phyloP scores from a whole-genome alignment of 805 yeast species.

The Komagataella populi region DNA sequence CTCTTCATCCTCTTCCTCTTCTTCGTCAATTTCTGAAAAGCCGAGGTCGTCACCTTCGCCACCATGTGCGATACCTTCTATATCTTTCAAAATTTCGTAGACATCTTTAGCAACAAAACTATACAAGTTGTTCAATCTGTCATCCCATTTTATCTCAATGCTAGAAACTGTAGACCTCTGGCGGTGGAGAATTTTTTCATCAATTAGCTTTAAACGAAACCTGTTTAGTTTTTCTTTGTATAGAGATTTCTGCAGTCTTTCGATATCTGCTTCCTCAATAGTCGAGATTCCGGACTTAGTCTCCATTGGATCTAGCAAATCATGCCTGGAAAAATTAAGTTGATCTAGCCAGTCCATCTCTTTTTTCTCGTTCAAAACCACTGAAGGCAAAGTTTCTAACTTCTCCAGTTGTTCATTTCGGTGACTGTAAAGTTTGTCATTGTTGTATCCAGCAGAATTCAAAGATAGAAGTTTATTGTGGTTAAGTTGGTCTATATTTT shows the following conservation, averaged over 20 bases:
- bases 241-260: conserved; percentile 8
- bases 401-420: not conserved
- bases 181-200: conserved; percentile 12
- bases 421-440: not conserved
- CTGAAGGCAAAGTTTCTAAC: conserved; percentile 2
- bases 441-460: conserved; percentile 2
- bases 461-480: conserved; percentile 3
- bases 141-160: conserved; percentile 15
- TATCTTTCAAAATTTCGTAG: conserved; percentile 5
- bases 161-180: conserved; percentile 10
- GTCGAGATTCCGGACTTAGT: conserved; percentile 1
- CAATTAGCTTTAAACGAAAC: conserved; percentile 14
- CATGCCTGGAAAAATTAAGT: conserved; percentile 1
- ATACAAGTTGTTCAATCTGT: conserved; percentile 10
- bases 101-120: conserved; percentile 12
- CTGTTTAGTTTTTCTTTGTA: conserved; percentile 11
- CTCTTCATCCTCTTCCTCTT: conserved; percentile 1
- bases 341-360: not conserved
- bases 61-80: conserved; percentile 7
- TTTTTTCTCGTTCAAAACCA: conserved; percentile 2
- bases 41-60: conserved; percentile 17
- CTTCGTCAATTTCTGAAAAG: not conserved
- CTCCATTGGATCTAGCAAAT: conserved; percentile 5
- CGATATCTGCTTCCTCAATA: conserved; percentile 7
- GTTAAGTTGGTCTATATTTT: conserved; percentile 4